Conservation (phyloP, 202 grass and related monocot species). For the Bolboschoenoplectus hybrid region DNA sequence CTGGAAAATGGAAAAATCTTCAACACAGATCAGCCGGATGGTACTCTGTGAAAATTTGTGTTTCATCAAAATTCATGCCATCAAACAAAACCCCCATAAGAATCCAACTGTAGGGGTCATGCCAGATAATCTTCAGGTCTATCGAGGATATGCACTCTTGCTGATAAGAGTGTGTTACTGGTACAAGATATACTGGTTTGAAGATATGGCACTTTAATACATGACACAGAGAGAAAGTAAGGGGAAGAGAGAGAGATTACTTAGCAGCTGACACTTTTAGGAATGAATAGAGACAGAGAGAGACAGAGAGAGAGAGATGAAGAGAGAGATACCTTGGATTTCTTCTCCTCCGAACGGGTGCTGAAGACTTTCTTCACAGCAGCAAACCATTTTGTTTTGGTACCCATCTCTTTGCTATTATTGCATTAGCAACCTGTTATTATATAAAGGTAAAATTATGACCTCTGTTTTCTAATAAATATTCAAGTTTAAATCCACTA, state of each 20-base stretch:
- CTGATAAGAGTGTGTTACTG: not conserved
- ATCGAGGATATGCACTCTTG: not conserved
- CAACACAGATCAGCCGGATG: not conserved
- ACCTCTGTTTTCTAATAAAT: not conserved
- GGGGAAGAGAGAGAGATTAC: not conserved
- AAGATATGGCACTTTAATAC: not conserved
- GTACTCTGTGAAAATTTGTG: not conserved
- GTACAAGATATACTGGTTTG: slow-evolving; percentile 14
- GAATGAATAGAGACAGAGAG: no score
- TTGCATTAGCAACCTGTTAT: slow-evolving; percentile 14
- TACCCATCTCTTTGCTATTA: slow-evolving; percentile 58
- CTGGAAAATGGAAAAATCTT: not conserved
- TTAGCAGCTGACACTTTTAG: not conserved
- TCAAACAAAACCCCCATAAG: not conserved
- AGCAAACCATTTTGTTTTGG: slow-evolving; percentile 82
- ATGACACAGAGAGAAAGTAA: not conserved
- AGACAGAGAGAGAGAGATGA: no score
- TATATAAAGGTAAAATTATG: not conserved
- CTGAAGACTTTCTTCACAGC: slow-evolving; percentile 72
- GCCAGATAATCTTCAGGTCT: no score
- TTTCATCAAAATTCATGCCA: not conserved
- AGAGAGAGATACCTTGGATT: slow-evolving; percentile 57
- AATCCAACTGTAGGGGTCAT: no score
- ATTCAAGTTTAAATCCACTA: slow-evolving; percentile 21
- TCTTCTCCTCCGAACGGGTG: slow-evolving; percentile 54